These are phyloP conservation scores for Coprinellus aureogranulatus DNA, from an alignment of 768 basidiomycete species.

Conservation along the genomic window DNA sequence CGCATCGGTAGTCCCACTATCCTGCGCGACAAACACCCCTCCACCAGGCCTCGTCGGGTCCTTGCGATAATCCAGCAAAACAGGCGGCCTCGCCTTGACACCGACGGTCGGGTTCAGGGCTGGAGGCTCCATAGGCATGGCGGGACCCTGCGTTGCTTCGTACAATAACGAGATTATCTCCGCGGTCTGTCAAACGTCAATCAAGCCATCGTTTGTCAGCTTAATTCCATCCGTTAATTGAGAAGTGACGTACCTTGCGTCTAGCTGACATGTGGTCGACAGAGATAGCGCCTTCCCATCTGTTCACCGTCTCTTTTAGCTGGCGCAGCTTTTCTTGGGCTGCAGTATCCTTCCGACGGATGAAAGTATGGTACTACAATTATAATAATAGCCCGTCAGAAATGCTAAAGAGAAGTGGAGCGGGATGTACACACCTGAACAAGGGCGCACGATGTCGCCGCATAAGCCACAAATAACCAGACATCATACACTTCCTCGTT, in stretches of 20 bases:
- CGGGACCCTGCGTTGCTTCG: slow-evolving; percentile 85
- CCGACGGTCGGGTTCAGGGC: slow-evolving; percentile 79
- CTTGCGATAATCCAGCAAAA: slow-evolving; percentile 67
- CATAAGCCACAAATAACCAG: slow-evolving; percentile 84
- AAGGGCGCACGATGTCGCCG: slow-evolving; percentile 83
- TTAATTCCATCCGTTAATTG: background rate
- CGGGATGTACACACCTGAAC: slow-evolving; percentile 64
- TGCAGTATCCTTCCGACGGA: slow-evolving; percentile 71
- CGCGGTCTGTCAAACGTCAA: slow-evolving; percentile 54
- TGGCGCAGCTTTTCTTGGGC: slow-evolving; percentile 74
- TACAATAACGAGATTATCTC: slow-evolving; percentile 91
- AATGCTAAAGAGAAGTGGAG: background rate
- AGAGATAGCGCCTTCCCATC: slow-evolving; percentile 85
- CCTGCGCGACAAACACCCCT: slow-evolving; percentile 75
- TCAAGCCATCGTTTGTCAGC: too few species aligned
- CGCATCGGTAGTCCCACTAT: slow-evolving; percentile 42
- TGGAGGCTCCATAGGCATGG: slow-evolving; percentile 51
- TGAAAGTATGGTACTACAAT: slow-evolving; percentile 88
- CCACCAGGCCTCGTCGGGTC: slow-evolving; percentile 83
- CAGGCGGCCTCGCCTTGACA: slow-evolving; percentile 52
- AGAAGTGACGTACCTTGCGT: slow-evolving; percentile 61
- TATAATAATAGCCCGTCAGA: slow-evolving; percentile 4
- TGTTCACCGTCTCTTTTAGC: slow-evolving; percentile 77
- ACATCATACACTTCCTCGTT: slow-evolving; percentile 83
- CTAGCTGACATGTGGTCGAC: slow-evolving; percentile 94